phyloP scores from a whole-genome alignment of 768 basidiomycete genomes.

The Tylopilus sp. region DNA sequence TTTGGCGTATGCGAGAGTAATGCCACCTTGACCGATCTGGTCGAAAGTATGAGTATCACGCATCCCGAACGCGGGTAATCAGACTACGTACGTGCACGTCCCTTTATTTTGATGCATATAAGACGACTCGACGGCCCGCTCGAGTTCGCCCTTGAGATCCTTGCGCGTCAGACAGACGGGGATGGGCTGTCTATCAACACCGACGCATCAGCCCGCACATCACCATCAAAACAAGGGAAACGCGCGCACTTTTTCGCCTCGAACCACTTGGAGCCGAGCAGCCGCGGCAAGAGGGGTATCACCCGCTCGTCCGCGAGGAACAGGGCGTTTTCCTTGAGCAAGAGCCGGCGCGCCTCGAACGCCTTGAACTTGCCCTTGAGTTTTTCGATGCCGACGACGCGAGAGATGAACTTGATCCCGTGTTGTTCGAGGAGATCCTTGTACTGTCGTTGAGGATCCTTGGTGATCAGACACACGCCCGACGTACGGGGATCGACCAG shows the following conservation, averaged over 20 bases:
- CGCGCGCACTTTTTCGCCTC: slow-evolving; percentile 86
- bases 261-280: slow-evolving; percentile 90
- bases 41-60: neutral
- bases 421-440: slow-evolving; percentile 83
- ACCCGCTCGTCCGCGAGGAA: slow-evolving; percentile 94
- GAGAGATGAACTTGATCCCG: slow-evolving; percentile 83
- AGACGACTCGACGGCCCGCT: slow-evolving; percentile 88
- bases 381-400: slow-evolving; percentile 89
- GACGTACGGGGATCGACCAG: slow-evolving; percentile 80
- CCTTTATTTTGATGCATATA: slow-evolving; percentile 96
- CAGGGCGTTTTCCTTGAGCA: slow-evolving; percentile 85
- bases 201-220: neutral
- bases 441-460: slow-evolving; percentile 94
- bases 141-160: slow-evolving; percentile 89
- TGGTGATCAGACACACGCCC: slow-evolving; percentile 86
- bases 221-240: neutral
- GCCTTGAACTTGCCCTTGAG: slow-evolving; percentile 91
- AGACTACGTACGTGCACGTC: slow-evolving; percentile 75
- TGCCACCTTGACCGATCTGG: slow-evolving; percentile 82
- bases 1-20: slow-evolving; percentile 66
- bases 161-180: slow-evolving; percentile 88
- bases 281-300: slow-evolving; percentile 77
- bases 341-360: slow-evolving; percentile 75
- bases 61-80: neutral
- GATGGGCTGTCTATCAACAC: slow-evolving; percentile 74